Percentiles rank a stretch among this genome's conserved stretches.
Conservation (phyloP, 2,329 filamentous ascomycete species). For the Xylariaceae sp. region DNA sequence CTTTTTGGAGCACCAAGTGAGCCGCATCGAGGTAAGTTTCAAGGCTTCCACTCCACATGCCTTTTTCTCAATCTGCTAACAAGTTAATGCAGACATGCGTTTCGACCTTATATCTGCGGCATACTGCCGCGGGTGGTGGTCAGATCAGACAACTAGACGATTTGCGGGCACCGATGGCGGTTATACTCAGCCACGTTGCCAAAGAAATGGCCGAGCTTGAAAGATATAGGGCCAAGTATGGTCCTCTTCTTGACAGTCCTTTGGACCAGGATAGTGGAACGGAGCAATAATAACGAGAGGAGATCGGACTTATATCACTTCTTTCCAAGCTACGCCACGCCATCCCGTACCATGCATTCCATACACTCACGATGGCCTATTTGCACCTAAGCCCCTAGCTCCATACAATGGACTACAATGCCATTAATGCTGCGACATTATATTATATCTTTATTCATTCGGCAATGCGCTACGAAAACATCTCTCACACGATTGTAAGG, state of each 20-base stretch:
- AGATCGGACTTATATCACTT: not conserved
- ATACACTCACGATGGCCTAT: constrained; percentile 10
- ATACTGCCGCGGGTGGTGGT: constrained; percentile 67
- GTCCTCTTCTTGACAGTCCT: constrained; percentile 36
- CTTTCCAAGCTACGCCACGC: not conserved
- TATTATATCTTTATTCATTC: constrained; percentile 22
- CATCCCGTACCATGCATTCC: constrained; percentile 12
- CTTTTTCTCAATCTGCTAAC: constrained; percentile 22
- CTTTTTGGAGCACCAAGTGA: constrained; percentile 92
- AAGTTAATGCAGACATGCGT: constrained; percentile 62
- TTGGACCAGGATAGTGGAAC: constrained; percentile 34
- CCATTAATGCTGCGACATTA: constrained; percentile 8
- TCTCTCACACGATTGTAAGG: constrained; percentile 18
- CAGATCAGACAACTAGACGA: constrained; percentile 59
- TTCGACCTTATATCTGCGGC: constrained; percentile 70
- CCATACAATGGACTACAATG: constrained; percentile 6
- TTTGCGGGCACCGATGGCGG: constrained; percentile 70
- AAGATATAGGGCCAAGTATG: constrained; percentile 51
- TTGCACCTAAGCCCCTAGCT: not conserved
- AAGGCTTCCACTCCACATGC: not conserved
- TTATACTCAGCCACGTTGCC: constrained; percentile 59
- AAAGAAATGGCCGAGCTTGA: constrained; percentile 59
- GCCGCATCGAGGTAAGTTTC: constrained; percentile 78
- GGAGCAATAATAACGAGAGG: constrained; percentile 29
- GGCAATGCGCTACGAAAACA: constrained; percentile 26